Conservation (phyloP, 495 filamentous ascomycete species). For the Staphylotrichum tortipilum region DNA sequence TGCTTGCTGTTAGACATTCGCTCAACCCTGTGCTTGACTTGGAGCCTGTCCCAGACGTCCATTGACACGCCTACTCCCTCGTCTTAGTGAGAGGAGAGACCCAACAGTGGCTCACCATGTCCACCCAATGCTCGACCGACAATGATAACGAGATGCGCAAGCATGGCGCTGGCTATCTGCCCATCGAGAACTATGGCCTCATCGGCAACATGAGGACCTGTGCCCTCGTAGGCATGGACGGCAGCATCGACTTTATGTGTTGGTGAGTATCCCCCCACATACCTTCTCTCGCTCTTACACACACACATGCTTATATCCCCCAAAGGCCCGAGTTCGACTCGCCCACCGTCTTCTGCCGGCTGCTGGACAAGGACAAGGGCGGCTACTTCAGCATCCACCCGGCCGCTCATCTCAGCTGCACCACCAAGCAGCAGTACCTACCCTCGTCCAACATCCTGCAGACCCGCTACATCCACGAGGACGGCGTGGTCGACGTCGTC, state of each 20-base stretch:
- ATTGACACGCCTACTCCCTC: too few relatives aligned
- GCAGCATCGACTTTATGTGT: constrained; percentile 68
- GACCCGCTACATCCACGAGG: constrained; percentile 61
- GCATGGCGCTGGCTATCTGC: constrained; percentile 40
- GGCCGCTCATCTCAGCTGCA: constrained; percentile 35
- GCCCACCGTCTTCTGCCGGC: constrained; percentile 55
- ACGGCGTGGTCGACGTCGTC: constrained; percentile 58
- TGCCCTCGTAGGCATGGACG: constrained; percentile 61
- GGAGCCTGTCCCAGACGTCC: too few relatives aligned
- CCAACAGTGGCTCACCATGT: neutral
- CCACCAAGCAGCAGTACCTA: constrained; percentile 62
- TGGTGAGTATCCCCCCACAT: constrained; percentile 38
- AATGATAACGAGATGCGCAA: constrained; percentile 20
- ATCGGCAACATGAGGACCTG: constrained; percentile 74
- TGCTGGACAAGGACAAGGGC: constrained; percentile 63
- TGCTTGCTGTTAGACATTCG: too few relatives aligned
- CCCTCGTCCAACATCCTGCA: constrained; percentile 64
- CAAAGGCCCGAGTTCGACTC: constrained; percentile 61
- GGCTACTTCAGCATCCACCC: constrained; percentile 59
- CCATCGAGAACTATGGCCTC: constrained; percentile 68
- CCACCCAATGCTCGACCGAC: constrained; percentile 9
- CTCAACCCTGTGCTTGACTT: too few relatives aligned
- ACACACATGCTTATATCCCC: neutral
- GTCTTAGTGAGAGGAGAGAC: neutral
- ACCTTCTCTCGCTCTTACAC: neutral